Evolutionary conservation across 2,329 filamentous ascomycete genomes (phyloP).

Genomic region (Eutypella sp.): DNA sequence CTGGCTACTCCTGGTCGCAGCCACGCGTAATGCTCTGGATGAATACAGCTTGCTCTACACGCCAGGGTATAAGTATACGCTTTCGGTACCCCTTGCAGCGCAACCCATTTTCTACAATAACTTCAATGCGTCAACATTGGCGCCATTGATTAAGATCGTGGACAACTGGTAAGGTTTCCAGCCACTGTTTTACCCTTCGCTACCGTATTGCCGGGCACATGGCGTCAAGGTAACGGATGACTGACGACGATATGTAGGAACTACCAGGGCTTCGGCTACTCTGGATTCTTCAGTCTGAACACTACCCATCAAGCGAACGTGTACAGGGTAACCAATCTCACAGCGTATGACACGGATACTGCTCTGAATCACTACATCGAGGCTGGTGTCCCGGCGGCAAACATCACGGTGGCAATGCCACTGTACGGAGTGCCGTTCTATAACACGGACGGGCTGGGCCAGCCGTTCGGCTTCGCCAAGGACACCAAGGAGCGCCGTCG

Average conservation of each 20-base stretch:
- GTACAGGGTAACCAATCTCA: conserved; percentile 51
- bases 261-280: conserved; percentile 66
- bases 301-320: conserved; percentile 69
- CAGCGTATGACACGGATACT: conserved; percentile 63
- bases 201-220: neutral
- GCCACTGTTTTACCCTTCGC: neutral
- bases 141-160: conserved; percentile 50
- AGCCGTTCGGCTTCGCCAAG: no score
- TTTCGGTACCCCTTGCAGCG: conserved; percentile 42
- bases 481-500: no score
- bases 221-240: neutral
- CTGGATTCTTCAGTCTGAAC: conserved; percentile 59
- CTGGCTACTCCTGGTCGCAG: conserved; percentile 38
- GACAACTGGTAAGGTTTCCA: conserved; percentile 44
- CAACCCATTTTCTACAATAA: conserved; percentile 40
- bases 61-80: neutral
- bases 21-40: conserved; percentile 33
- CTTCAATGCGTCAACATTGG: conserved; percentile 48
- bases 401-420: conserved; percentile 72
- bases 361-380: conserved; percentile 61
- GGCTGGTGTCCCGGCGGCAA: conserved; percentile 53
- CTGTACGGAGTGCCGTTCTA: conserved; percentile 73
- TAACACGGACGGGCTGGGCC: conserved; percentile 62
- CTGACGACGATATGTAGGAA: conserved; percentile 23
- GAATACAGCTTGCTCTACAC: conserved; percentile 21